A percentile compares a stretch with the other conserved stretches of the same genome.
These are phyloP conservation scores for Lactarius indigo DNA, from an alignment of 768 basidiomycete genomes.

Conservation along the genomic window DNA sequence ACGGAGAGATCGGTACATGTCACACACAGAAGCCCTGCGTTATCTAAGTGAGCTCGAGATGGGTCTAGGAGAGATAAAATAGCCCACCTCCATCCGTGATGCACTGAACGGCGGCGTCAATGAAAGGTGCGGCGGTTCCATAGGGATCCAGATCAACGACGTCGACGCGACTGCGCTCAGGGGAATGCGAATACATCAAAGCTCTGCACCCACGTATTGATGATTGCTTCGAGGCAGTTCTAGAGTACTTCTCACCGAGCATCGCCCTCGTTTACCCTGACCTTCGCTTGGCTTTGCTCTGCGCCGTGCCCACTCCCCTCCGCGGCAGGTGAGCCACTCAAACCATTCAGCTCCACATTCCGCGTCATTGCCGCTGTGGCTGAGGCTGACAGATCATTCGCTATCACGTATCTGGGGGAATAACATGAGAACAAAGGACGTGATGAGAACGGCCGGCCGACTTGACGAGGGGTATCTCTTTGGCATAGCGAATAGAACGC, in stretches of 20 bases:
- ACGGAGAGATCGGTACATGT: constrained; percentile 97
- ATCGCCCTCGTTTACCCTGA: constrained; percentile 88
- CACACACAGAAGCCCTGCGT: constrained; percentile 79
- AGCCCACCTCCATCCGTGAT: constrained; percentile 78
- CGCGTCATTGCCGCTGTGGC: constrained; percentile 83
- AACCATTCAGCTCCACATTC: constrained; percentile 80
- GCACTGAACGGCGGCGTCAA: constrained; percentile 90
- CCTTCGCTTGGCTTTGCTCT: constrained; percentile 42
- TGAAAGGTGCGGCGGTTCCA: constrained; percentile 94
- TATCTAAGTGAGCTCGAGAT: neutral
- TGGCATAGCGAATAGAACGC: constrained; percentile 93
- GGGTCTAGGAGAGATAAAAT: neutral
- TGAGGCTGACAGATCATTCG: constrained; percentile 85
- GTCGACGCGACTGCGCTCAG: constrained; percentile 72
- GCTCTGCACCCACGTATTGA: constrained; percentile 44
- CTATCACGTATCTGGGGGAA: constrained; percentile 66
- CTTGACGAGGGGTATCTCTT: constrained; percentile 92
- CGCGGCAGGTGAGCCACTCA: constrained; percentile 39
- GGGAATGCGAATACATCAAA: constrained; percentile 86
- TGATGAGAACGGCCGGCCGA: constrained; percentile 35
- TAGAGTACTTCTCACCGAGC: constrained; percentile 62
- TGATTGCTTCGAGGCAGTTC: neutral
- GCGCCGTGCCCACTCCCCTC: constrained; percentile 15
- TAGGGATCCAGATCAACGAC: constrained; percentile 98
- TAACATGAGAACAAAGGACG: neutral